These are phyloP conservation scores for Alternaria sp. DNA, from an alignment of 2,329 filamentous ascomycete species.

Conservation along the genomic window DNA sequence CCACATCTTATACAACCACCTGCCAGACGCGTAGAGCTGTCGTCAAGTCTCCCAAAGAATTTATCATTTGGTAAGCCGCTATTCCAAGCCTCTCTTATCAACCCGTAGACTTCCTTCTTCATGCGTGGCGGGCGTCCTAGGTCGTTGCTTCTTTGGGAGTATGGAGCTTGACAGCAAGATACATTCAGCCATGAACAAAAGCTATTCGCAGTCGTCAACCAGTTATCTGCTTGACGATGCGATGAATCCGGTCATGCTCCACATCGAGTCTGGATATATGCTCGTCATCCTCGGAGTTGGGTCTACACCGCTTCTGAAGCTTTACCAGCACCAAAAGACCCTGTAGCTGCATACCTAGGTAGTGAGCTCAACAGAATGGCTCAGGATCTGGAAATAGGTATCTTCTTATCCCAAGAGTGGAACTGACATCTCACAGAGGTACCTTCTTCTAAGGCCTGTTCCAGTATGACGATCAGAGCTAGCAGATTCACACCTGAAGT, in stretches of 20 bases:
- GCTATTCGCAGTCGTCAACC: not conserved
- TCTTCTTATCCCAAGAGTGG: not conserved
- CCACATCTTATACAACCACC: not conserved
- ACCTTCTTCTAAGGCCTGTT: not conserved
- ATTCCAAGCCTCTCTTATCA: not conserved
- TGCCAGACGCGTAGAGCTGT: not conserved
- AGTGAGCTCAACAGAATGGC: not conserved
- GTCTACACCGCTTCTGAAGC: not conserved
- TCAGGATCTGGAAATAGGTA: not conserved
- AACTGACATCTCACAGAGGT: not conserved
- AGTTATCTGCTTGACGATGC: not conserved
- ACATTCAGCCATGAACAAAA: not conserved
- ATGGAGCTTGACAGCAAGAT: not conserved
- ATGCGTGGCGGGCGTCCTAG: not conserved
- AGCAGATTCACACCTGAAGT: constrained; percentile 79
- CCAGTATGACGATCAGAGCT: constrained; percentile 73
- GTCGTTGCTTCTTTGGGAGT: not conserved
- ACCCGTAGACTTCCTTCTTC: not conserved
- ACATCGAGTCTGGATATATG: not conserved
- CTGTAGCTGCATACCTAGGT: not conserved
- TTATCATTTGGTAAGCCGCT: not conserved
- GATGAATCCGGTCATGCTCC: not conserved
- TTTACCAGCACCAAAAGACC: not conserved
- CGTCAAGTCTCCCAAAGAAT: not conserved
- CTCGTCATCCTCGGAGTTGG: not conserved